phyloP scores from a whole-genome alignment of 768 basidiomycete species.

The Lactifluus volemus region DNA sequence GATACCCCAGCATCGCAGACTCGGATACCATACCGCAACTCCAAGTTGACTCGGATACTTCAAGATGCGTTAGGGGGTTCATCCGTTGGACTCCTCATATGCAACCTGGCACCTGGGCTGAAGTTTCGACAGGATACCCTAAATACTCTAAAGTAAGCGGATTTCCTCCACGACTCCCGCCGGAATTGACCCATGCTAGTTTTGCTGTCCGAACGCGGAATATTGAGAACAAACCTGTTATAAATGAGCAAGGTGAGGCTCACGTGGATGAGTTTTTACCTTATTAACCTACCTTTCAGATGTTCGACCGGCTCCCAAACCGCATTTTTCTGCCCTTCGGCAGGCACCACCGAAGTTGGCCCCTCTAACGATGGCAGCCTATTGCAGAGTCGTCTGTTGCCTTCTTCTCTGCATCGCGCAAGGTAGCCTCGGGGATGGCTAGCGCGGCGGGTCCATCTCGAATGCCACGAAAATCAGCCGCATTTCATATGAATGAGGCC shows the following conservation, averaged over 20 bases:
- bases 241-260: constrained; percentile 60
- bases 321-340: constrained; percentile 56
- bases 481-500: constrained; percentile 5
- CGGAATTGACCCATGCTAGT: constrained; percentile 26
- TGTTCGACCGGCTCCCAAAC: constrained; percentile 47
- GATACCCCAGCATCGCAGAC: constrained; percentile 32
- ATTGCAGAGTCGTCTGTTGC: constrained; percentile 18
- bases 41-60: constrained; percentile 79
- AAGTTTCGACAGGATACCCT: constrained; percentile 83
- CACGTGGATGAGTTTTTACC: background rate
- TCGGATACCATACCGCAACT: constrained; percentile 84
- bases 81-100: constrained; percentile 72
- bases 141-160: constrained; percentile 77
- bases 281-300: constrained; percentile 31
- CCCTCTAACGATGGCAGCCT: constrained; percentile 20
- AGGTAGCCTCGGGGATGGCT: background rate
- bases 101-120: constrained; percentile 75
- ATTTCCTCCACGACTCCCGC: background rate
- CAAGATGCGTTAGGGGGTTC: constrained; percentile 86
- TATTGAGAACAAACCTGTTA: constrained; percentile 71
- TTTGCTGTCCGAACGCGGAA: constrained; percentile 83
- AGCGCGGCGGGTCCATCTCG: constrained; percentile 15
- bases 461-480: constrained; percentile 14
- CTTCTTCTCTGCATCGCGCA: constrained; percentile 20
- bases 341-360: constrained; percentile 38